Conservation (phyloP, 768 basidiomycete genomes). For the Ramaria sp. region DNA sequence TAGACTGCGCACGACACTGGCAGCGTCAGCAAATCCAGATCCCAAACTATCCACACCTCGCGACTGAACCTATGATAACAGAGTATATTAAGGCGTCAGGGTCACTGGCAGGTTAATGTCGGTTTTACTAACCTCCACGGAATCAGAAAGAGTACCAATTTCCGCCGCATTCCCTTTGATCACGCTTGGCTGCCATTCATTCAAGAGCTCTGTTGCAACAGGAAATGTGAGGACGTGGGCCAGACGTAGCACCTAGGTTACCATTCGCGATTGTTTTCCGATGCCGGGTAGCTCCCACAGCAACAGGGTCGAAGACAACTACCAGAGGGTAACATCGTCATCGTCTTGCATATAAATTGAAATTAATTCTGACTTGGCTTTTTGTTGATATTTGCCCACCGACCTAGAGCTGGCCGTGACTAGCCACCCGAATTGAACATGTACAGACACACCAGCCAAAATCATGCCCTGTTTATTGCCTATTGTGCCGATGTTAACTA, state of each 20-base stretch:
- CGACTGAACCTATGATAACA: slow-evolving; percentile 41
- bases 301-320: slow-evolving; percentile 86
- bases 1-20: slow-evolving; percentile 52
- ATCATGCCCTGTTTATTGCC: slow-evolving; percentile 62
- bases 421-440: not conserved
- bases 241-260: slow-evolving; percentile 13
- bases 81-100: not conserved
- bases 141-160: slow-evolving; percentile 69
- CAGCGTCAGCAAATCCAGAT: slow-evolving; percentile 65
- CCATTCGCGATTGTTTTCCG: slow-evolving; percentile 53
- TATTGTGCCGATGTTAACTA: slow-evolving; percentile 85
- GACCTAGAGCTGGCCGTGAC: not conserved
- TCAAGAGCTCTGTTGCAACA: slow-evolving; percentile 45
- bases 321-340: slow-evolving; percentile 49
- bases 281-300: slow-evolving; percentile 71
- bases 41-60: slow-evolving; percentile 86
- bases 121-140: slow-evolving; percentile 44
- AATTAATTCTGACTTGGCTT: not conserved
- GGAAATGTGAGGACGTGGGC: not conserved
- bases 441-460: slow-evolving; percentile 42
- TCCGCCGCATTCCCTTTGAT: slow-evolving; percentile 95
- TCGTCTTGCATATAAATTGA: slow-evolving; percentile 17
- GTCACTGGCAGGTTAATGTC: not conserved
- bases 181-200: slow-evolving; percentile 75
- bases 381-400: slow-evolving; percentile 4